These are phyloP conservation scores for Eurotiales sp. DNA, from an alignment of 2,329 filamentous ascomycete species.

Conservation along the genomic window DNA sequence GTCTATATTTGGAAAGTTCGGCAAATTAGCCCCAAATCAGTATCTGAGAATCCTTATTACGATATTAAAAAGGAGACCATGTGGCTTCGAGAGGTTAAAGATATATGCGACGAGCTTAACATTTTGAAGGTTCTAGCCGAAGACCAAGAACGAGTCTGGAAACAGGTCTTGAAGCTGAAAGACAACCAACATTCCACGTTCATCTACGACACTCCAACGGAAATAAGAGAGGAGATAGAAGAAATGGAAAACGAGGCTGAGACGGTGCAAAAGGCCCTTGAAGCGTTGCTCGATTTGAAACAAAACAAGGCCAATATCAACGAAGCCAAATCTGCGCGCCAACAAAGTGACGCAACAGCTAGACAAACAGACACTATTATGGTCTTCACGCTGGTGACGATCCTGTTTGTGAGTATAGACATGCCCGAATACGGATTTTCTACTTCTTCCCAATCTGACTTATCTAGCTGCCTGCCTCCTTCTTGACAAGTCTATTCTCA, in stretches of 20 bases:
- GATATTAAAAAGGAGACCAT: slow-evolving; percentile 13
- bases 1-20: not conserved
- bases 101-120: slow-evolving; percentile 22
- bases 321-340: not conserved
- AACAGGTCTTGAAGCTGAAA: slow-evolving; percentile 6
- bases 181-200: slow-evolving; percentile 1
- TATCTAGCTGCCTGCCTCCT: not conserved
- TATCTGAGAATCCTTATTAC: slow-evolving; percentile 8
- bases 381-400: not conserved
- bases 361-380: slow-evolving; percentile 1
- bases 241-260: slow-evolving; percentile 16
- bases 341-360: not conserved
- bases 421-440: too few relatives aligned
- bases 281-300: not conserved
- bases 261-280: slow-evolving; percentile 9
- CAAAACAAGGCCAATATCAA: not conserved
- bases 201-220: not conserved
- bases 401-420: slow-evolving; percentile 4
- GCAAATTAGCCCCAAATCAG: not conserved
- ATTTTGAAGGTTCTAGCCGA: slow-evolving; percentile 19
- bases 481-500: slow-evolving; percentile 1
- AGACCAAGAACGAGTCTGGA: slow-evolving; percentile 17
- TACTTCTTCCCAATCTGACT: not conserved
- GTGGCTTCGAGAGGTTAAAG: slow-evolving; percentile 20
- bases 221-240: slow-evolving; percentile 10